Percentiles rank a stretch among this genome's conserved stretches.
Conservation (phyloP, 352 stramenopile species). For the Peronospora tabacina region DNA sequence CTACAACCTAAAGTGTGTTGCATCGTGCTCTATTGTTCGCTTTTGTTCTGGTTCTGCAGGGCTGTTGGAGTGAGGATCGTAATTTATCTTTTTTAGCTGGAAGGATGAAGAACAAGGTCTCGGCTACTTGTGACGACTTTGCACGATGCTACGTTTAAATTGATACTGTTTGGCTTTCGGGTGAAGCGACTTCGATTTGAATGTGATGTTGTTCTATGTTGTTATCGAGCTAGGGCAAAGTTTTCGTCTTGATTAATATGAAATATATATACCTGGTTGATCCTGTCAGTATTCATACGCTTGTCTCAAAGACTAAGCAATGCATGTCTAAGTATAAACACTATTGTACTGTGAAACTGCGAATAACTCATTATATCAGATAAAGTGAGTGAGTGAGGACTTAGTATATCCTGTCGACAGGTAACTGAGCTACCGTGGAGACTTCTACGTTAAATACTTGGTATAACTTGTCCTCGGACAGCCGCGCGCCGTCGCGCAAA, state of each 20-base stretch:
- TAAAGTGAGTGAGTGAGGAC: too few relatives aligned
- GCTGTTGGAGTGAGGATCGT: conserved; percentile 9
- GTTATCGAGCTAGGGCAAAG: too few relatives aligned
- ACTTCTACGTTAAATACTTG: too few relatives aligned
- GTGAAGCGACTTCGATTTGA: conserved; percentile 1
- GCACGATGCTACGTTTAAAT: not conserved
- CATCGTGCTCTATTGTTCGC: conserved; percentile 6
- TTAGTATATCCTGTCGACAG: too few relatives aligned
- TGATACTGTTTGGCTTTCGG: too few relatives aligned
- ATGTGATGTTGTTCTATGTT: conserved; percentile 8
- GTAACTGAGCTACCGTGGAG: too few relatives aligned
- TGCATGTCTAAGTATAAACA: conserved; percentile 20
- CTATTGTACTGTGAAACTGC: conserved; percentile 21
- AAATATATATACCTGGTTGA: conserved; percentile 55
- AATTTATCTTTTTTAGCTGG: conserved; percentile 8
- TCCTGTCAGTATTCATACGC: conserved; percentile 78
- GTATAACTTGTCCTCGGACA: too few relatives aligned
- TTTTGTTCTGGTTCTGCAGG: not conserved
- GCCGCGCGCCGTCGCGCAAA: too few relatives aligned
- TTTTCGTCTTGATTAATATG: too few relatives aligned
- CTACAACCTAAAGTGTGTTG: conserved; percentile 1
- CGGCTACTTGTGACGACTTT: conserved; percentile 7
- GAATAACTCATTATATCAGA: conserved; percentile 15
- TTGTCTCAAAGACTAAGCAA: conserved; percentile 80
- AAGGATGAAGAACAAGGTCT: conserved; percentile 1